Conservation (phyloP, 139 green algal species). For the Deuterostichococcus epilithicus region DNA sequence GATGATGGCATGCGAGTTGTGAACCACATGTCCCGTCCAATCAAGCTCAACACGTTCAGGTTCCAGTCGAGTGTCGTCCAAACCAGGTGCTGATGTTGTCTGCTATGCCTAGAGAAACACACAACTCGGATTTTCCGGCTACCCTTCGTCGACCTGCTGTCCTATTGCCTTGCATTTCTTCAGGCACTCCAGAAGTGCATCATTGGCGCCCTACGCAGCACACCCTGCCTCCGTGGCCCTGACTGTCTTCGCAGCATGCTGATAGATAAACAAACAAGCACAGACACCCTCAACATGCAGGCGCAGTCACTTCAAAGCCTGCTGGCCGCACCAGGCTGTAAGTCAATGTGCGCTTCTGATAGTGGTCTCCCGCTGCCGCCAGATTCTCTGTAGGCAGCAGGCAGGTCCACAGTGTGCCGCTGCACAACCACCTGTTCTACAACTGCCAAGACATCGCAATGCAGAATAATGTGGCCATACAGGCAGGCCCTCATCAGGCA, state of each 20-base stretch:
- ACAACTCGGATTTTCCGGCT: too few relatives aligned
- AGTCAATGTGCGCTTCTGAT: slow-evolving; percentile 22
- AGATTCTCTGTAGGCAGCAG: slow-evolving; percentile 34
- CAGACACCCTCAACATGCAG: too few relatives aligned
- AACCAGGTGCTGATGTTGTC: too few relatives aligned
- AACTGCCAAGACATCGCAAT: background rate
- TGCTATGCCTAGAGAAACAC: too few relatives aligned
- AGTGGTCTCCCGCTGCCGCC: slow-evolving; percentile 30
- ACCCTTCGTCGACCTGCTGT: background rate
- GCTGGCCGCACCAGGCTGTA: slow-evolving; percentile 9
- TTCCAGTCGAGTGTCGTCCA: too few relatives aligned
- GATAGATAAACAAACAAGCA: too few relatives aligned
- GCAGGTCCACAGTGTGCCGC: background rate
- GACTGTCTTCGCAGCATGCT: too few relatives aligned
- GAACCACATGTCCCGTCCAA: too few relatives aligned
- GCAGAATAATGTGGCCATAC: background rate
- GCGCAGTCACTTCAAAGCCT: background rate
- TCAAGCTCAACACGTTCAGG: too few relatives aligned
- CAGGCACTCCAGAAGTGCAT: background rate
- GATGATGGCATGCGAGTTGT: too few relatives aligned
- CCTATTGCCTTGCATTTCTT: background rate
- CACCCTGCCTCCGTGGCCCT: too few relatives aligned
- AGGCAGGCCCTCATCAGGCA: background rate
- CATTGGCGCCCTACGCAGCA: background rate
- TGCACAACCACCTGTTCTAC: background rate